Evolutionary conservation across 2,329 filamentous ascomycete species (phyloP).

Genomic region (Fusarium temperatum): DNA sequence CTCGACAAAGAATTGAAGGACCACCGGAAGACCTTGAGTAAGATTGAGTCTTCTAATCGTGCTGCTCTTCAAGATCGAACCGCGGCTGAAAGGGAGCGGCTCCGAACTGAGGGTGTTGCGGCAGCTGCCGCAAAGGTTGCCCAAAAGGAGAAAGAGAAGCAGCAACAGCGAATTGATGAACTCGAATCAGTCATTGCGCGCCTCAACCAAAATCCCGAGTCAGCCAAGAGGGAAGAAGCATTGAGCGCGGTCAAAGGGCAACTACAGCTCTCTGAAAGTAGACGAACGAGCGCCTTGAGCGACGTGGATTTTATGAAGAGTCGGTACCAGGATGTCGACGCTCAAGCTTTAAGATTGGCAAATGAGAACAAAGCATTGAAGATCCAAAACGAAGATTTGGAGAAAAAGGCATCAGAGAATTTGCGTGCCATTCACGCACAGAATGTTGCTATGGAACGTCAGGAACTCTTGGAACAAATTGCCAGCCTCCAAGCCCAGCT

Average conservation of each 20-base stretch:
- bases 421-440: conserved; percentile 58
- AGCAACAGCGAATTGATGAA: conserved; percentile 48
- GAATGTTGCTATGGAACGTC: conserved; percentile 51
- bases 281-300: conserved; percentile 52
- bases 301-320: conserved; percentile 66
- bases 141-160: conserved; percentile 49
- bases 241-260: conserved; percentile 51
- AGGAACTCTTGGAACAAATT: conserved; percentile 50
- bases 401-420: conserved; percentile 55
- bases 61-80: conserved; percentile 62
- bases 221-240: conserved; percentile 40
- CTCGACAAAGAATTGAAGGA: conserved; percentile 58
- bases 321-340: conserved; percentile 67
- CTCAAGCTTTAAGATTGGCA: conserved; percentile 55
- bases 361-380: conserved; percentile 59
- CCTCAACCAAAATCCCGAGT: conserved; percentile 40
- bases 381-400: conserved; percentile 52
- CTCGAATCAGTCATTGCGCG: conserved; percentile 48
- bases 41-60: conserved; percentile 58
- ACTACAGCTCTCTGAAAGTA: conserved; percentile 53
- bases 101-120: conserved; percentile 49
- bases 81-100: conserved; percentile 57
- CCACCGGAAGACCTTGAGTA: conserved; percentile 54
- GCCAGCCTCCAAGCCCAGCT: conserved; percentile 53
- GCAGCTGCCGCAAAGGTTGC: conserved; percentile 41